A percentile compares a stretch with the other conserved stretches of the same genome.
Evolutionary conservation across 2,329 filamentous ascomycete genomes (phyloP).

Genomic region (Cordyceps cicadae): DNA sequence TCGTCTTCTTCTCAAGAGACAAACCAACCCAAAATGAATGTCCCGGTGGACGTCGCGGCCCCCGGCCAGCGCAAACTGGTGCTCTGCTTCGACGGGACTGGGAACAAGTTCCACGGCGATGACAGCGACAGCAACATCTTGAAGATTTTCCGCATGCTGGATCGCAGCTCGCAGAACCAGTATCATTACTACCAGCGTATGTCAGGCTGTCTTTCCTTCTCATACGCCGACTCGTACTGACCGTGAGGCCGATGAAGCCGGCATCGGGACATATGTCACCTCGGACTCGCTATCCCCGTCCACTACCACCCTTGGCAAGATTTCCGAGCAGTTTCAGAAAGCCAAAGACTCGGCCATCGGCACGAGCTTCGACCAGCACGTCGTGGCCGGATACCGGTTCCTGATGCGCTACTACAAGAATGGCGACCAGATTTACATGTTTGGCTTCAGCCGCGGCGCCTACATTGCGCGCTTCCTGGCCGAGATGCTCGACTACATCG

Average conservation of each 20-base stretch:
- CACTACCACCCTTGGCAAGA: slow-evolving; percentile 43
- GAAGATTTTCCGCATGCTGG: slow-evolving; percentile 63
- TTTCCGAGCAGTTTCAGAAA: slow-evolving; percentile 61
- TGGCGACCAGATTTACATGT: slow-evolving; percentile 60
- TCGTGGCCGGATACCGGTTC: slow-evolving; percentile 75
- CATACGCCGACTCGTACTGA: neutral
- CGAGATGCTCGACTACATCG: slow-evolving; percentile 79
- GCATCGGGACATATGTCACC: slow-evolving; percentile 66
- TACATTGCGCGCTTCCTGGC: slow-evolving; percentile 70
- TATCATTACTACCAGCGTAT: slow-evolving; percentile 57
- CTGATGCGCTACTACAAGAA: slow-evolving; percentile 64
- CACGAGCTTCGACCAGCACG: slow-evolving; percentile 72
- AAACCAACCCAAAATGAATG: neutral
- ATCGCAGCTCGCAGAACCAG: slow-evolving; percentile 53
- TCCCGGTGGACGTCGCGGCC: neutral
- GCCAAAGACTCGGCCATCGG: slow-evolving; percentile 74
- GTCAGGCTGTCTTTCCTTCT: rapidly evolving
- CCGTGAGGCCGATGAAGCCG: slow-evolving; percentile 32
- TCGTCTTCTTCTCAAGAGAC: no score
- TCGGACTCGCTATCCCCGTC: slow-evolving; percentile 52
- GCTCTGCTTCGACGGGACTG: slow-evolving; percentile 56
- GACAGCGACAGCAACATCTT: slow-evolving; percentile 58
- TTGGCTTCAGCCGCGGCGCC: slow-evolving; percentile 64
- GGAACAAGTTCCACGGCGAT: slow-evolving; percentile 55
- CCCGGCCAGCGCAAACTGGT: slow-evolving; percentile 38